Evolutionary conservation across 2,329 filamentous ascomycete genomes (phyloP), one percentile per base, ranked within the genome.

Genomic region (Trichoderma asperellum): DNA sequence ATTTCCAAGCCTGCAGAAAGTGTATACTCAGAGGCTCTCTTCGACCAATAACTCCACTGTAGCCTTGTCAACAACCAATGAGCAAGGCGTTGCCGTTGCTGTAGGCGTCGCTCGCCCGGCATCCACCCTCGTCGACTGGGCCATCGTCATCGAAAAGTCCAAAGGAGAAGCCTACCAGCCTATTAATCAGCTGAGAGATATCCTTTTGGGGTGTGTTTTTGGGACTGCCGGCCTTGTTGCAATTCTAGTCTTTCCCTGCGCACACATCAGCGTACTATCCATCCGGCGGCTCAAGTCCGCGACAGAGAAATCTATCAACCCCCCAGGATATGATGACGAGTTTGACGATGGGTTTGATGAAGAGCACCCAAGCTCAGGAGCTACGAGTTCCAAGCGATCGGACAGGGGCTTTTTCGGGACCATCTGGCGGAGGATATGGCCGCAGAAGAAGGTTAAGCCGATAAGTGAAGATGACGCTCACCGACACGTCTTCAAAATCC

Each of bases 121-220:
- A 65, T 92, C 86, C 5, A 77, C 81, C 0, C 80, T 96, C 64
- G 92, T 92, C 8, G 88, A 95, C 75, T 97, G 94, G 94, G 89
- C 92, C 5, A 82, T 97, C 4, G 75, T 97, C 2, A 87, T 97
- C 0, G 94, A 97, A 77, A 90, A 96, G 78, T 83, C 88, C 2
- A 88, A 88, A 71, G 78, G 78, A 27, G 94, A 97, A 79, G 92
- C 94, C 0, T 94, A 91, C 81, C 83, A 84, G 8, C 92, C 94
- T 0, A 94, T 97, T 69, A 80, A 84, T 34, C 89, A 88, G 24
- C 83, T 97, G n/a, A 88, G 92, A 24, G 89, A 91, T 59, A 92
- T 97, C 62, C 86, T 97, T 1, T 80, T 97, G 2, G 92, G 89
- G 5, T 97, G 93, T 71, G 91, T 97, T 0, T 96, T 97, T 77